Conservation (phyloP, 2,329 filamentous ascomycete genomes). For the Monosporascus sp. region DNA sequence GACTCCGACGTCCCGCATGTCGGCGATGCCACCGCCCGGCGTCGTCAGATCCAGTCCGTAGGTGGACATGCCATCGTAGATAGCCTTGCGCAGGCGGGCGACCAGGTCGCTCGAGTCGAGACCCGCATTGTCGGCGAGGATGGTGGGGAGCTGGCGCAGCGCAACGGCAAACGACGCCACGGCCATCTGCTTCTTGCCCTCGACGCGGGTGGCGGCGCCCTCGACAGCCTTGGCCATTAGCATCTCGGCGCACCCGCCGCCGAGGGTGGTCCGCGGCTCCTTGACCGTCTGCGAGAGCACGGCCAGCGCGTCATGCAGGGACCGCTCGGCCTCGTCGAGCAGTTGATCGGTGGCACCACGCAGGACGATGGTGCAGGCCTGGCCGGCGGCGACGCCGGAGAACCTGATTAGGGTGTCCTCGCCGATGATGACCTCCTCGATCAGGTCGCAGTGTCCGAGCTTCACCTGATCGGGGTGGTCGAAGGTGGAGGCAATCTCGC, state of each 20-base stretch:
- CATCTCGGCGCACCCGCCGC: constrained; percentile 97
- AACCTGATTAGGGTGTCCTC: constrained; percentile 98
- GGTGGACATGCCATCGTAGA: constrained; percentile 90
- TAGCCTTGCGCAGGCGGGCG: constrained; percentile 82
- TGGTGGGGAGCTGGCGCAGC: constrained; percentile 88
- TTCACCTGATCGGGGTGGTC: constrained; percentile 97
- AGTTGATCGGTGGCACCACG: constrained; percentile 95
- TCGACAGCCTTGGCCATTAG: constrained; percentile 98
- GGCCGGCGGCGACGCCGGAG: constrained; percentile 87
- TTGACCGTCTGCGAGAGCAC: constrained; percentile 95
- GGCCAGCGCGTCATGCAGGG: constrained; percentile 89
- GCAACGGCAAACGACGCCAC: constrained; percentile 86
- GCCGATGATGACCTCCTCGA: constrained; percentile 97
- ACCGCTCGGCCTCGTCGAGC: constrained; percentile 93
- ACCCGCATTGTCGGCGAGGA: constrained; percentile 94
- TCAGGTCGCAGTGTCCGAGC: constrained; percentile 88
- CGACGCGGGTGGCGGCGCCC: constrained; percentile 84
- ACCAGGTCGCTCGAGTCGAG: constrained; percentile 94
- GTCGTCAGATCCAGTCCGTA: constrained; percentile 86
- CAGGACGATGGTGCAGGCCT: constrained; percentile 94
- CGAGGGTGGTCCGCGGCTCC: constrained; percentile 89
- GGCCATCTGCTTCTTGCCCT: constrained; percentile 93
- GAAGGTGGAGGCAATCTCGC: constrained; percentile 96
- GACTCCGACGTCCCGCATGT: constrained; percentile 93
- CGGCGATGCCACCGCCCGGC: constrained; percentile 85